Base-by-base conservation (phyloP, 2,329 filamentous ascomycete species). In the Cladosporium sp. region DNA sequence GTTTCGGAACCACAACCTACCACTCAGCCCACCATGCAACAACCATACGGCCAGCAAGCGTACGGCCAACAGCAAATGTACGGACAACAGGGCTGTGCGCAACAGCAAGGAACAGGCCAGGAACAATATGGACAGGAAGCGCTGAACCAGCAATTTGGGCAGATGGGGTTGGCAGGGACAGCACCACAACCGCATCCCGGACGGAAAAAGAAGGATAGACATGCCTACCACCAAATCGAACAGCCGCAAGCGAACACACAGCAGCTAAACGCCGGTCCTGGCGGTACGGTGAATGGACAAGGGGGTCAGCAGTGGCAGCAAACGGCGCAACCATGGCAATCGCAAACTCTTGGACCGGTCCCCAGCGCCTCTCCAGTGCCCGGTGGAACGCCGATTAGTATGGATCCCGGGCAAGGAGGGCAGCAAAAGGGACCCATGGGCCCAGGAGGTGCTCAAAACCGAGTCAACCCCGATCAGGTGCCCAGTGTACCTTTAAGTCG, bases 391-490 rank as follows among this genome's bases (percentile, higher is more conserved):
- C 61, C 62, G 1, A 65, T 66, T 36, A 54, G 55, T 27, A 64
- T 66, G 61, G 58, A 56, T 34, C 30, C 49, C 19, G 49, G 51
- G 18, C 56, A 59, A 20, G 51, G 43, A 30, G 51, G 47, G 7
- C 58, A 56, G 36, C 61, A 61, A 41, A 57, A 57, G 40, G 58
- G 55, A 15, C 42, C 56, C 20, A 42, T 53, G 44, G 57, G 54
- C 17, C 45, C 45, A 22, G 58, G 51, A 24, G 61, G 58, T 20
- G 82, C 84, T 7, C 84, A 87, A 70, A 83, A 84, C 45, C 83
- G 84, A 63, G 88, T 97, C 48, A 89, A 96, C 55, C 84, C 90
- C 15, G 90, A 97, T 64, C 89, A 96, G 62, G 88, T 96, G 61
- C 93, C 93, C 37, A 96, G 91, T 65, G 82, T 99, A 44, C 91